Evolutionary conservation across 1,139 yeast genomes (phyloP), one percentile per base, ranked within the genome.

Genomic region (Suhomyces wounanorum): DNA sequence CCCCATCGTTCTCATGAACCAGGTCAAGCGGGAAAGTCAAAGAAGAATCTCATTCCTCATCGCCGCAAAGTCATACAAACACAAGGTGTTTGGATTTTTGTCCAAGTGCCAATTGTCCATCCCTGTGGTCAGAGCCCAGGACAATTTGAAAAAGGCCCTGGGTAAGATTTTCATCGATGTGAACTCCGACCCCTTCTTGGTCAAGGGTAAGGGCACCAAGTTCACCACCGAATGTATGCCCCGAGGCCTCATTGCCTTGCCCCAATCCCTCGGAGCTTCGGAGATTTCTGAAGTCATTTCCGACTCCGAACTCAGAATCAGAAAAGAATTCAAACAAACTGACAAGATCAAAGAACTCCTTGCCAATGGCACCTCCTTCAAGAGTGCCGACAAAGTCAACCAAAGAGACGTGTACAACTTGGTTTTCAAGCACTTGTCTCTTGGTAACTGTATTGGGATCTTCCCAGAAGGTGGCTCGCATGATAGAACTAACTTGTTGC

Each of bases 71-170:
- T 88, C 96, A 7, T 82, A 87, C 69, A 75, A 81, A 48, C 78
- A 84, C 30, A 74, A 74, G 50, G 79, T 89, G 45, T 84, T 94
- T 56, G 97, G 97, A 2, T 70, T 81, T 39, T 72, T 92, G 61
- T 86, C 97, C 3, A 78, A 86, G 50, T 79, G 87, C 53, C 90
- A 90, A 58, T 77, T 85, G 68, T 78, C 96, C 1, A 94, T 94
- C 56, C 96, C 97, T 1, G 99, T 94, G 3, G 87, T 83, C 30
- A 79, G 99, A 57, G 90, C 97, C 3, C 98, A 94, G 66, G 99
- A 94, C 66, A 84, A 83, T 64, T 77, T 92, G 64, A 70, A 65
- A 35, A 67, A 75, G 3, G 92, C 85, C 9, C 64, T 76, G 2
- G 96, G 96, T 3, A 77, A 72, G 52, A 84, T 89, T 23, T 69